Percentiles rank a stretch among this genome's conserved stretches.
These are phyloP conservation scores for Aspergillus conjunctus DNA, from an alignment of 495 filamentous ascomycete species.

Conservation along the genomic window DNA sequence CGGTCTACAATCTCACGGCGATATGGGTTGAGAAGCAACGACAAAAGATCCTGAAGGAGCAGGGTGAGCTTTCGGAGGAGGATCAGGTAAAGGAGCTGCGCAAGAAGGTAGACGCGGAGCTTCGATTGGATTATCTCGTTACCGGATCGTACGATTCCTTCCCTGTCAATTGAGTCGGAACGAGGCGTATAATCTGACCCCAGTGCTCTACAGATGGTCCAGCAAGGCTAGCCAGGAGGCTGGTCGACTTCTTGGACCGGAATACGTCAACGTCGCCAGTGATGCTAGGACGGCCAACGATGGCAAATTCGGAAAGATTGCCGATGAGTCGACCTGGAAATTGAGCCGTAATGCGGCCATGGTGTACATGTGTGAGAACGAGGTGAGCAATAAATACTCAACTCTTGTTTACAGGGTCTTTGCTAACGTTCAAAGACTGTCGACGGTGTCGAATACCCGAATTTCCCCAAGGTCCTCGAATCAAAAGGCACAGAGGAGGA, in stretches of 20 bases:
- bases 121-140: conserved; percentile 86
- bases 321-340: conserved; percentile 73
- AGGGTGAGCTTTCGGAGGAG: conserved; percentile 44
- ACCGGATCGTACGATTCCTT: conserved; percentile 61
- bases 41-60: conserved; percentile 39
- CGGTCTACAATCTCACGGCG: conserved; percentile 76
- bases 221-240: conserved; percentile 91
- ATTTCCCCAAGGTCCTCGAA: conserved; percentile 66
- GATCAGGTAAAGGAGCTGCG: conserved; percentile 61
- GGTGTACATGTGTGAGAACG: conserved; percentile 92
- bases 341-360: conserved; percentile 72
- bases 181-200: conserved; percentile 5
- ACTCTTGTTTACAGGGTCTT: background rate
- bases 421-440: conserved; percentile 32
- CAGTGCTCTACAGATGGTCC: conserved; percentile 61
- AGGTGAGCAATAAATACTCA: conserved; percentile 50
- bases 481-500: conserved; percentile 53
- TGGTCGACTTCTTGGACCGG: conserved; percentile 68
- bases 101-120: conserved; percentile 62
- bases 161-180: background rate
- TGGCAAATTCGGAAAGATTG: conserved; percentile 89
- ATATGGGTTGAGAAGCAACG: conserved; percentile 70
- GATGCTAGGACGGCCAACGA: conserved; percentile 69
- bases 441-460: conserved; percentile 91
- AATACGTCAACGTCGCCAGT: conserved; percentile 76